Evolutionary conservation across 2,329 filamentous ascomycete species (phyloP), one percentile per base, ranked within the genome.

Genomic region (Diaporthe sp.): DNA sequence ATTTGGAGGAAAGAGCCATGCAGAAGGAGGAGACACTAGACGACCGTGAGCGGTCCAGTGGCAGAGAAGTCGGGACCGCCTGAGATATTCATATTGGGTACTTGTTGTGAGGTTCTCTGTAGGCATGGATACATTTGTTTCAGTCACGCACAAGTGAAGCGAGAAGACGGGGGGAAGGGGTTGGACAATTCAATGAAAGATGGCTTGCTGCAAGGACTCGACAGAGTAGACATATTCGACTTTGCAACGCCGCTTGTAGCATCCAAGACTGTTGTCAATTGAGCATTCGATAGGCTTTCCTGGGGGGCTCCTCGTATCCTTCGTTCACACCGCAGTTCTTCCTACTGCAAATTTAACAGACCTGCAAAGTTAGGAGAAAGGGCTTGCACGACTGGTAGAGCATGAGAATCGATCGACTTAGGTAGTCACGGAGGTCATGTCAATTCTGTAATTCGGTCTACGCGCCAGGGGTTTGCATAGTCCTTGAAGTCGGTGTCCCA

Each of bases 1-100:
- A 98, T 89, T 88, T 99, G 44, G 97, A 98, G 83, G 97, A 95
- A 82, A 95, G 95, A 4, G 98, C 96, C 85, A 98, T 98, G 95
- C 92, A 95, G 83, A 95, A 93, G 72, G 89, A 97, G 82, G 95
- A 13, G 15, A 19, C 8, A 57, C 15, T 2, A 8, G 25, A 57
- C 2, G 25, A 31, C 4, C 1, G 4, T 2, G 2, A 31, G 25
- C 53, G 2, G 15, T 57, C 53, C 28, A 19, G 28, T 31, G 13
- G 15, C 19, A 5, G 53, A 1, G 6, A 0, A 10, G 22, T 2
- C 17, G n/a, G 13, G 3, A 13, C 15, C 6, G 15, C 4, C 28
- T 19, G 28, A 31, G 8, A 31, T 4, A 57, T 13, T 8, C 28
- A 2, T 15, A 31, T 17, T 17, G 7, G 8, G n/a, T 2, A 13